Evolutionary conservation across 495 filamentous ascomycete genomes (phyloP).

Genomic region (Viridothelium virens): DNA sequence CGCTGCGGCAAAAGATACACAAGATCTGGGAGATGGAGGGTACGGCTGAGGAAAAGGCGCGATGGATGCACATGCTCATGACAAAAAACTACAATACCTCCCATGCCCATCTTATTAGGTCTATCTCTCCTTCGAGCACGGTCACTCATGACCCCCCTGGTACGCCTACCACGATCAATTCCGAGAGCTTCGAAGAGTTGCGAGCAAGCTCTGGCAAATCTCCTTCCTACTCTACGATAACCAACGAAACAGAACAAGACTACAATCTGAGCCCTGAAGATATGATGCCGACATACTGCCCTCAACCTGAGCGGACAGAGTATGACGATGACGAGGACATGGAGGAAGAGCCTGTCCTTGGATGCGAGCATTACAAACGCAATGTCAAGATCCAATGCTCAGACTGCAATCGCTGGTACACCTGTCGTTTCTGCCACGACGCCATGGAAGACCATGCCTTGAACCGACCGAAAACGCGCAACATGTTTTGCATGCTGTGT

Average conservation of each 20-base stretch:
- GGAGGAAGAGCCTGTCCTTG: slow-evolving; percentile 46
- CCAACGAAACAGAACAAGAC: slow-evolving; percentile 40
- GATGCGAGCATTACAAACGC: slow-evolving; percentile 87
- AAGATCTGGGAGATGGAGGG: slow-evolving; percentile 61
- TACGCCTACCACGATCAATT: slow-evolving; percentile 26
- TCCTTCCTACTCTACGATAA: slow-evolving; percentile 28
- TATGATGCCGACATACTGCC: slow-evolving; percentile 61
- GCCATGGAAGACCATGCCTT: slow-evolving; percentile 74
- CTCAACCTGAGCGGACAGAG: slow-evolving; percentile 36
- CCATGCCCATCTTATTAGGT: slow-evolving; percentile 11
- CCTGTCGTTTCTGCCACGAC: slow-evolving; percentile 94
- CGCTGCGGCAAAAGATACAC: slow-evolving; percentile 66
- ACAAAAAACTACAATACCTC: slow-evolving; percentile 59
- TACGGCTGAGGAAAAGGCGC: slow-evolving; percentile 68
- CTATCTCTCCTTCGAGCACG: slow-evolving; percentile 13
- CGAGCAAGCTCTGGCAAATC: slow-evolving; percentile 11
- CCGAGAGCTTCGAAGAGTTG: slow-evolving; percentile 9
- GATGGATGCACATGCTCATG: slow-evolving; percentile 74
- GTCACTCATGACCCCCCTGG: slow-evolving; percentile 24
- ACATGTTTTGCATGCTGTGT: slow-evolving; percentile 99
- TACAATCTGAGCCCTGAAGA: slow-evolving; percentile 69
- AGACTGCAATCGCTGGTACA: slow-evolving; percentile 84
- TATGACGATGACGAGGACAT: slow-evolving; percentile 40
- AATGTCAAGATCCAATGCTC: slow-evolving; percentile 94
- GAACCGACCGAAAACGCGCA: slow-evolving; percentile 70